These are phyloP conservation scores for Cnidoscolus chayamansa DNA, from an alignment of 441 rosid genomes.

Conservation along the genomic window DNA sequence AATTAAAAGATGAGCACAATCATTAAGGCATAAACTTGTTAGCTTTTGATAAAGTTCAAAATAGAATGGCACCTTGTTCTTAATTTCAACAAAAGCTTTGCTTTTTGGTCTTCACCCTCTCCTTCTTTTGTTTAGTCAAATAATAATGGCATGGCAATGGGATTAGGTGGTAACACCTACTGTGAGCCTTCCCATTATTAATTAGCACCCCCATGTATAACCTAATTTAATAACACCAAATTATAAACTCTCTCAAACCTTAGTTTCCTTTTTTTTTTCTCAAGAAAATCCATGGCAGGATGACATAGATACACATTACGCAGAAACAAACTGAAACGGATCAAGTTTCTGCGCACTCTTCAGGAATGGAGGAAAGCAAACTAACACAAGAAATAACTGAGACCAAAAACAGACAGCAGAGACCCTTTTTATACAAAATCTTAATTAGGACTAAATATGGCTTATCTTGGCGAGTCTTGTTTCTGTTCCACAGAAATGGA, in stretches of 20 bases:
- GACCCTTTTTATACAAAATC: not conserved
- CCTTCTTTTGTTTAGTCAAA: conserved; percentile 28
- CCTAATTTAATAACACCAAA: not conserved
- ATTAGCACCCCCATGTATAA: not conserved
- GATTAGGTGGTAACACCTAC: conserved; percentile 33
- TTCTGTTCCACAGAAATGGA: conserved; percentile 44
- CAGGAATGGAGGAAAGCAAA: no score
- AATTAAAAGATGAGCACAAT: not conserved
- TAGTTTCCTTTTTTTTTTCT: not conserved
- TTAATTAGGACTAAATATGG: not conserved
- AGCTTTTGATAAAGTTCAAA: conserved; percentile 19
- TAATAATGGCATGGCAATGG: conserved; percentile 19
- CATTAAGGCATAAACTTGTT: not conserved
- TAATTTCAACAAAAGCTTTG: conserved; percentile 10
- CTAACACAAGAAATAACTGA: no score
- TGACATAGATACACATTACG: no score
- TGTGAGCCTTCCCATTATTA: not conserved
- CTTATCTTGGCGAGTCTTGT: conserved; percentile 15
- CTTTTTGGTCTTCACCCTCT: not conserved
- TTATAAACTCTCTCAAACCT: no score
- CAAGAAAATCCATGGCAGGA: not conserved
- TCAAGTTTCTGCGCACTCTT: no score
- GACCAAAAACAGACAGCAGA: not conserved
- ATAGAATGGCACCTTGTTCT: not conserved
- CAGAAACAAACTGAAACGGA: no score